phyloP scores from a whole-genome alignment of 306 rosid genomes.

The Aeschynomene evenia region DNA sequence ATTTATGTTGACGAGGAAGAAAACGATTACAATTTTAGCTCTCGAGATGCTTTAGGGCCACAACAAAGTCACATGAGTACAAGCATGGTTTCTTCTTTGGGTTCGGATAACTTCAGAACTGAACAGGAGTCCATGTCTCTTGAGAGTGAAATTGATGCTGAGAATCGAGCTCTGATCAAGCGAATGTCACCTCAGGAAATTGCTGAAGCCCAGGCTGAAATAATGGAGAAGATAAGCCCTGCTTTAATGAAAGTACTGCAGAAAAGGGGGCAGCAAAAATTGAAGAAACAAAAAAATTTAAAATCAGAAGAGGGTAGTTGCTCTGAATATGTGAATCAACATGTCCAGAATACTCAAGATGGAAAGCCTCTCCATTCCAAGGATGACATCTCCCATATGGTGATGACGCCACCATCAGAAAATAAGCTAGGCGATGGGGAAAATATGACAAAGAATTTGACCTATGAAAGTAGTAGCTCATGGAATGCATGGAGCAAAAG shows the following conservation, averaged over 20 bases:
- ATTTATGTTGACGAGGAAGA: slow-evolving; percentile 23
- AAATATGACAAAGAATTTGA: slow-evolving; percentile 25
- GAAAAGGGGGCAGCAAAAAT: slow-evolving; percentile 67
- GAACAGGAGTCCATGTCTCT: slow-evolving; percentile 45
- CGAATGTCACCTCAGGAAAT: slow-evolving; percentile 77
- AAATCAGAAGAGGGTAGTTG: slow-evolving; percentile 35
- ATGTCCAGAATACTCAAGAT: slow-evolving; percentile 35
- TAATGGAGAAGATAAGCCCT: slow-evolving; percentile 73
- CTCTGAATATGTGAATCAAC: slow-evolving; percentile 30
- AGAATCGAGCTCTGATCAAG: slow-evolving; percentile 60
- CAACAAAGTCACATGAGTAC: slow-evolving; percentile 31
- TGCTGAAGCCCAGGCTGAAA: slow-evolving; percentile 68
- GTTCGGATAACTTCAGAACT: too few relatives aligned
- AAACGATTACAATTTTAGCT: slow-evolving; percentile 18
- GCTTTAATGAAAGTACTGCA: slow-evolving; percentile 52
- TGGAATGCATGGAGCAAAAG: slow-evolving; percentile 91
- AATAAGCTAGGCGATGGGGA: slow-evolving; percentile 33
- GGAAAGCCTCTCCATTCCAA: slow-evolving; percentile 28
- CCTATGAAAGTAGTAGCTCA: slow-evolving; percentile 43
- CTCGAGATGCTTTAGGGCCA: slow-evolving; percentile 15
- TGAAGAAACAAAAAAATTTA: slow-evolving; percentile 39
- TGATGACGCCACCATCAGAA: slow-evolving; percentile 27
- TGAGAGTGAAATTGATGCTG: slow-evolving; percentile 71
- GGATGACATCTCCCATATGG: slow-evolving; percentile 26
- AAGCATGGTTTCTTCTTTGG: slow-evolving; percentile 27